Evolutionary conservation across 805 yeast genomes (phyloP).

Genomic region (Metschnikowia sp.): DNA sequence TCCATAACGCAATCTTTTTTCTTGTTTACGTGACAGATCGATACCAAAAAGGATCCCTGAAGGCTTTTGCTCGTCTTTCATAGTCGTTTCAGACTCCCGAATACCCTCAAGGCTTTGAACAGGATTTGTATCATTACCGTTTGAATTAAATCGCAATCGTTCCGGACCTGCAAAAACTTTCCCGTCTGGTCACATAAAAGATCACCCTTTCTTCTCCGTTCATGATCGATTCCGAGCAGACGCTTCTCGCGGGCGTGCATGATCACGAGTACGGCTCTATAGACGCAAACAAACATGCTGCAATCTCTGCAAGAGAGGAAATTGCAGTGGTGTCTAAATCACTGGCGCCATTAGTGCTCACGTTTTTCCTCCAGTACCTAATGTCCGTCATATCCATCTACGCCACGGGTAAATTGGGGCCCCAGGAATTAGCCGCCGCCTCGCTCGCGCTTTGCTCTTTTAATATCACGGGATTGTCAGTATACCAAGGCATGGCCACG

Average conservation of each 20-base stretch:
- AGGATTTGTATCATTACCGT: too few relatives aligned
- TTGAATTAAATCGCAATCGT: too few relatives aligned
- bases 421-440: constrained; percentile 26
- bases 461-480: constrained; percentile 25
- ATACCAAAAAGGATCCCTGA: too few relatives aligned
- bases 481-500: constrained; percentile 31
- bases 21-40: too few relatives aligned
- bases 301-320: background rate
- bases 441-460: constrained; percentile 26
- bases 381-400: constrained; percentile 23
- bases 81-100: too few relatives aligned
- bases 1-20: too few relatives aligned
- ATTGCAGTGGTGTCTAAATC: constrained; percentile 14
- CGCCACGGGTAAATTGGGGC: constrained; percentile 25
- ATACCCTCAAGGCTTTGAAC: too few relatives aligned
- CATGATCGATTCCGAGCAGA: constrained; percentile 21
- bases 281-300: background rate
- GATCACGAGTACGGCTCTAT: constrained; percentile 19
- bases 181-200: background rate
- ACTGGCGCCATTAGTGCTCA: constrained; percentile 21
- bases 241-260: constrained; percentile 21
- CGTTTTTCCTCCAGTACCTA: constrained; percentile 25
- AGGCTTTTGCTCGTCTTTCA: too few relatives aligned
- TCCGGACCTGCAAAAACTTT: background rate
- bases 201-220: background rate